These are phyloP conservation scores for Deinandra increscens DNA, from an alignment of 129 eudicot genomes.

Conservation along the genomic window DNA sequence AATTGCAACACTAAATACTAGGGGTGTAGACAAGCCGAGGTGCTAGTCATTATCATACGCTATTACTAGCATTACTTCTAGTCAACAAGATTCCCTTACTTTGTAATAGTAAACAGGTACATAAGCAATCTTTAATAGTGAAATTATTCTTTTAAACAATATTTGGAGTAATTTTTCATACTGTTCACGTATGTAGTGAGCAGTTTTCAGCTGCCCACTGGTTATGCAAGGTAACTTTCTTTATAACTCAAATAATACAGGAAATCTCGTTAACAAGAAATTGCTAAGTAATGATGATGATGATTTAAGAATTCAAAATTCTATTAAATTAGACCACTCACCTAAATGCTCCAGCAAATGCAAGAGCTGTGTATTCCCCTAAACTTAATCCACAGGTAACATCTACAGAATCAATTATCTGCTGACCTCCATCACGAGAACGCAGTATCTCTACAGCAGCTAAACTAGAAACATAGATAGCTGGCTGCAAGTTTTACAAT, in stretches of 20 bases:
- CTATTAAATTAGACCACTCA: constrained; percentile 19
- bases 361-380: constrained; percentile 98
- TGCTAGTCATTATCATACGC: too few species aligned
- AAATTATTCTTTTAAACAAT: constrained; percentile 7
- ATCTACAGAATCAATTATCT: constrained; percentile 87
- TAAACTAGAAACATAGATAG: constrained; percentile 87
- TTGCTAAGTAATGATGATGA: background rate
- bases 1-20: background rate
- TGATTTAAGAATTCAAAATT: background rate
- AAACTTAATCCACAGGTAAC: constrained; percentile 95
- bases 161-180: background rate
- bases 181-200: background rate
- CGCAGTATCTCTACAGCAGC: constrained; percentile 93
- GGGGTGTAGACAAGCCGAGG: too few species aligned
- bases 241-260: background rate
- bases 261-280: background rate
- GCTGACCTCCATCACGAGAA: constrained; percentile 96
- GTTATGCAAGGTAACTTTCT: background rate
- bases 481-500: constrained; percentile 59
- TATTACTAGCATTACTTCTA: too few species aligned
- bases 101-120: background rate
- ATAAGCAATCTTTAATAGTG: background rate
- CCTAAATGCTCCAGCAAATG: constrained; percentile 97
- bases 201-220: constrained; percentile 11
- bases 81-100: too few species aligned